Evolutionary conservation across 2,329 filamentous ascomycete species (phyloP), one percentile per base, ranked within the genome.

Genomic region (Alternaria metachromatica): DNA sequence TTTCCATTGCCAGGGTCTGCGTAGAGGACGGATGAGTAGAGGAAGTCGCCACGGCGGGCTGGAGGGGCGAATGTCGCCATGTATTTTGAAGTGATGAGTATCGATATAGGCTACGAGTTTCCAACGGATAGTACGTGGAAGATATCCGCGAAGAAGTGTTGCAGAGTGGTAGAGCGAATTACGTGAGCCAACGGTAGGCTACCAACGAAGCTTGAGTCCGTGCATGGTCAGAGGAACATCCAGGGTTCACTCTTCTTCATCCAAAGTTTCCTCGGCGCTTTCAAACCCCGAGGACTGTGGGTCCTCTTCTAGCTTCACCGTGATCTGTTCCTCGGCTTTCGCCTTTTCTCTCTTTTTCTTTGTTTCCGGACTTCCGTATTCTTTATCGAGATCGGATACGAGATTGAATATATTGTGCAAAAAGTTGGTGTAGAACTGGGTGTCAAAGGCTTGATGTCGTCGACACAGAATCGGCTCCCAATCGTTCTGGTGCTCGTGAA

Each of bases 1-100:
- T 78, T 76, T n/a, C 65, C 49, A 46, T 76, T 74, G 21, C 77
- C 76, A 9, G 68, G 67, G 23, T 79, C 74, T 43, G 72, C 76
- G 59, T 73, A 76, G 11, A 80, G 66, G 43, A 74, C 49, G 4
- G 70, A 74, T 26, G 72, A 73, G 63, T 74, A 80, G 25, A 72
- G 43, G 54, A 79, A 79, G 37, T 69, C 64, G 43, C 69, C 74
- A 23, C 69, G 69, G 23, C 61, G 64, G 20, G 72, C 66, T 10
- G 76, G 77, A n/a, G 74, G 63, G 1, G 76, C 77, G 51, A 78
- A 74, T n/a, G 55, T 56, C 10, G 71, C 28, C 74, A 76, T 59
- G 13, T 20, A 41, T 15, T 4, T 43, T 30, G 2, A 2, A 6
- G 30, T 9, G 3, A 8, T 48, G 5, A 13, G 20, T 5, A 26